phyloP scores from a whole-genome alignment of 2,329 filamentous ascomycete species.

The Simplicillium aogashimaense region DNA sequence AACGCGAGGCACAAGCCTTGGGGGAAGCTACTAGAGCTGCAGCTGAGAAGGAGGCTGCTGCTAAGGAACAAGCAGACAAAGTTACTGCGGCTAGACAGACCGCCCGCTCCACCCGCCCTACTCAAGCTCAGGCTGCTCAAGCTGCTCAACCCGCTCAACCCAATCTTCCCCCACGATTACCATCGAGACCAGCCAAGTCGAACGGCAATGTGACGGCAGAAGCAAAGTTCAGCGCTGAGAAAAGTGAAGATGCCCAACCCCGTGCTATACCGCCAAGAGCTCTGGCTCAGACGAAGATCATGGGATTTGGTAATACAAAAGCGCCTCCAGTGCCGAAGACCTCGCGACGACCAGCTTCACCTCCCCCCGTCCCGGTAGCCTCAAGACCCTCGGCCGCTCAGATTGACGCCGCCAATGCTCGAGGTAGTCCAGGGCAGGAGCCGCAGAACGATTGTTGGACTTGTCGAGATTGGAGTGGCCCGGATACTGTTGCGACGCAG shows the following conservation, averaged over 20 bases:
- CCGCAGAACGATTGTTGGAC: constrained; percentile 50
- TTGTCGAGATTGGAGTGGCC: constrained; percentile 80
- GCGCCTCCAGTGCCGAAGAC: constrained; percentile 7
- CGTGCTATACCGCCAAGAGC: constrained; percentile 8
- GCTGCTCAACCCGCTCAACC: constrained; percentile 22
- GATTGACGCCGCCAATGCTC: constrained; percentile 32
- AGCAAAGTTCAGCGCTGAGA: no score
- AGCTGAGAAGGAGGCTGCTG: constrained; percentile 5
- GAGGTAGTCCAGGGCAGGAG: constrained; percentile 15
- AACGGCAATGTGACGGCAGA: constrained; percentile 1
- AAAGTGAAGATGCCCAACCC: background rate
- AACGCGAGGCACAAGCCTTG: constrained; percentile 37
- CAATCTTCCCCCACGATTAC: constrained; percentile 37
- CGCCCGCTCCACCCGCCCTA: background rate
- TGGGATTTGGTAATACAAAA: constrained; percentile 12
- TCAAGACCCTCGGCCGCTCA: constrained; percentile 43
- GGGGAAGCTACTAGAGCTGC: constrained; percentile 20
- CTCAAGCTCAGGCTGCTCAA: background rate
- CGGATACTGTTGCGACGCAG: constrained; percentile 67
- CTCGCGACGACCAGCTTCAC: constrained; percentile 19
- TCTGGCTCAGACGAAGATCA: constrained; percentile 11
- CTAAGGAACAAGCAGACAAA: background rate
- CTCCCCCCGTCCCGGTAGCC: constrained; percentile 41
- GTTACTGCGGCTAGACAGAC: background rate
- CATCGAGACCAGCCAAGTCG: constrained; percentile 34